Evolutionary conservation across 1,139 yeast species (phyloP), one percentile per base, ranked within the genome.

Genomic region (Nakaseomyces sp.): DNA sequence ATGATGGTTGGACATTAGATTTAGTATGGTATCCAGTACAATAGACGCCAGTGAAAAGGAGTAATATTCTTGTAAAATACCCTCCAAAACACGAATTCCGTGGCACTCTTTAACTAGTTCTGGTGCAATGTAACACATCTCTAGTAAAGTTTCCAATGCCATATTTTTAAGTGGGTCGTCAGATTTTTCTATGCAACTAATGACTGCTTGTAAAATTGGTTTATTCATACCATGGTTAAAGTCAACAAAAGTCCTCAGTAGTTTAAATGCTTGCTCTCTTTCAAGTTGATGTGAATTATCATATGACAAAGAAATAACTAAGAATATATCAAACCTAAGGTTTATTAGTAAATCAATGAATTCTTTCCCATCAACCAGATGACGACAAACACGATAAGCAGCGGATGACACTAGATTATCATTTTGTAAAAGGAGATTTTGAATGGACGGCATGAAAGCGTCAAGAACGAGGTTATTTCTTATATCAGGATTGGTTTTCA

Each of bases 211-310:
- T 1, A 85, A 69, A 3, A 85, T 73, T 0, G 94, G 87, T 28
- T 76, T 69, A 1, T 82, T 74, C 10, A 88, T 59, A 2, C 56
- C 57, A 49, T 74, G 73, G 22, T 70, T 68, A 3, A 73, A 69
- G 35, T 73, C 78, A 9, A 84, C 58, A 48, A 84, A 77, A 37
- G 72, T 68, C 28, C 96, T 70, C 1, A 87, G 64, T 25, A 89
- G 67, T 55, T 81, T 83, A 31, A 91, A 56, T 0, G 95, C 95
- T 56, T 89, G 89, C 39, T 80, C 79, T 50, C 91, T 74, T 56
- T 89, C 96, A 3, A 77, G 63, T 24, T 77, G 70, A 37, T 69
- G 65, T 13, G 74, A 64, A 26, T 69, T 62, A 20, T 75, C 73
- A 45, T 79, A 77, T 0, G 86, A 73, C 43, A 91, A 65, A 0